Evolutionary conservation across 108 stramenopile species (phyloP).

Genomic region (Mayamaea pseudoterrestris): DNA sequence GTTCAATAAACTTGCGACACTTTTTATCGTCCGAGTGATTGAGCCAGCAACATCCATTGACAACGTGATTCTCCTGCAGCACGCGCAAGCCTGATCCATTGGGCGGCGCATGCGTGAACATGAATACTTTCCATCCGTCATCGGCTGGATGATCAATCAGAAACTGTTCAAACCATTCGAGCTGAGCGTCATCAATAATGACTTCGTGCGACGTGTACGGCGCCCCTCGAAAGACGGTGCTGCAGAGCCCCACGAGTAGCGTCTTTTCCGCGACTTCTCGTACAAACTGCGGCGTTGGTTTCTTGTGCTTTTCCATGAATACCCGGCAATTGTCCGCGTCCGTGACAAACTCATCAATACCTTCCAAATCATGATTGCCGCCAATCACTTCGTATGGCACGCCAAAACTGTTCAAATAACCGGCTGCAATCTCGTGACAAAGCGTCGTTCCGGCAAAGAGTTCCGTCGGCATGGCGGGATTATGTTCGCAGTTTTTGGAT

Average conservation of each 20-base stretch:
- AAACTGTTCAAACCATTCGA: slow-evolving; percentile 81
- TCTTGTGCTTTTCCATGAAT: slow-evolving; percentile 43
- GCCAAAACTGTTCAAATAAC: slow-evolving; percentile 24
- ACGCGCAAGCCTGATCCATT: slow-evolving; percentile 82
- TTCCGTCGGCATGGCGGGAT: slow-evolving; percentile 9
- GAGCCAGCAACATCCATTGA: slow-evolving; percentile 84
- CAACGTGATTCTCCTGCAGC: slow-evolving; percentile 78
- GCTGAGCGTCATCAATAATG: slow-evolving; percentile 73
- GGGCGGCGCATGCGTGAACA: slow-evolving; percentile 90
- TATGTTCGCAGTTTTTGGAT: slow-evolving; percentile 13
- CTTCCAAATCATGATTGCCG: slow-evolving; percentile 79
- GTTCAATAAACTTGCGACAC: slow-evolving; percentile 55
- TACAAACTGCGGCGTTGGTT: slow-evolving; percentile 68
- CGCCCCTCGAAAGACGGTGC: slow-evolving; percentile 81
- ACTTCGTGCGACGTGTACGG: slow-evolving; percentile 87
- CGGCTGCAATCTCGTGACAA: slow-evolving; percentile 15
- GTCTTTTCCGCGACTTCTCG: slow-evolving; percentile 80
- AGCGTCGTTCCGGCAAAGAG: slow-evolving; percentile 36
- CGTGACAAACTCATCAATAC: slow-evolving; percentile 83
- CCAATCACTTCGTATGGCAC: slow-evolving; percentile 27
- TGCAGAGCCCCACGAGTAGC: slow-evolving; percentile 72
- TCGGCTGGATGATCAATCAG: slow-evolving; percentile 47
- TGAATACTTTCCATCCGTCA: slow-evolving; percentile 89
- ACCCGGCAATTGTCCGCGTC: slow-evolving; percentile 75
- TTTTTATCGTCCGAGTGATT: slow-evolving; percentile 45